These are phyloP conservation scores for Alternaria alternata DNA, from an alignment of 2,329 filamentous ascomycete species.

Conservation along the genomic window DNA sequence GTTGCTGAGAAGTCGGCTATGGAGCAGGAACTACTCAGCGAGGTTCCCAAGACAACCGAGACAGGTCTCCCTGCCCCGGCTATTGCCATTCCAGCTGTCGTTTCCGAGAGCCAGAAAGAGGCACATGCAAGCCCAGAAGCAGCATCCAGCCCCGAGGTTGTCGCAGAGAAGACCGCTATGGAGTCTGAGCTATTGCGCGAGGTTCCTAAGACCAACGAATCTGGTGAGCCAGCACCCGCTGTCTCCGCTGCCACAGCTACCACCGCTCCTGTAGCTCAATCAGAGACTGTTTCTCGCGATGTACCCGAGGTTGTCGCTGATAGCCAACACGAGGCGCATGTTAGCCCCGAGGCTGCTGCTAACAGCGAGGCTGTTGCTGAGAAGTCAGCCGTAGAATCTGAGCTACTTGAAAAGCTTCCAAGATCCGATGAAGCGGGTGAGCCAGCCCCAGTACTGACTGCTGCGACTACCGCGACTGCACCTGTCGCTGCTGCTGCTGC, in stretches of 20 bases:
- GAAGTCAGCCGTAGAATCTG: conserved; percentile 74
- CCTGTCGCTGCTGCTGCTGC: neutral
- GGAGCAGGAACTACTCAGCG: conserved; percentile 70
- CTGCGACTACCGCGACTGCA: neutral
- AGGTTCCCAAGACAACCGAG: conserved; percentile 50
- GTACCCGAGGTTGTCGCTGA: conserved; percentile 71
- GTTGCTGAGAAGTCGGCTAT: conserved; percentile 75
- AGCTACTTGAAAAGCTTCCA: conserved; percentile 63
- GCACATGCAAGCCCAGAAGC: conserved; percentile 71
- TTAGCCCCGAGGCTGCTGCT: conserved; percentile 71
- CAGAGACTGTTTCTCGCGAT: conserved; percentile 42
- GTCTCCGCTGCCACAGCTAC: conserved; percentile 22
- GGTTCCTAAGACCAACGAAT: conserved; percentile 55
- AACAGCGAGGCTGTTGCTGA: conserved; percentile 71
- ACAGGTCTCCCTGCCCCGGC: conserved; percentile 48
- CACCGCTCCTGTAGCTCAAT: conserved; percentile 20
- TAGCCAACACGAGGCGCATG: conserved; percentile 72
- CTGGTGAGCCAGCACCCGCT: conserved; percentile 49
- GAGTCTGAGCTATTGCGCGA: conserved; percentile 77
- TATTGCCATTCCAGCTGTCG: conserved; percentile 62
- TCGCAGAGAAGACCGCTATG: conserved; percentile 73
- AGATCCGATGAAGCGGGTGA: conserved; percentile 34
- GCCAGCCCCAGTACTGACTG: conserved; percentile 29
- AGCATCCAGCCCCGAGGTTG: conserved; percentile 68
- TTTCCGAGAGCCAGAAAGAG: conserved; percentile 75